These are phyloP conservation scores for Cyberlindnera meyerae DNA, from an alignment of 805 yeast genomes.

Conservation along the genomic window DNA sequence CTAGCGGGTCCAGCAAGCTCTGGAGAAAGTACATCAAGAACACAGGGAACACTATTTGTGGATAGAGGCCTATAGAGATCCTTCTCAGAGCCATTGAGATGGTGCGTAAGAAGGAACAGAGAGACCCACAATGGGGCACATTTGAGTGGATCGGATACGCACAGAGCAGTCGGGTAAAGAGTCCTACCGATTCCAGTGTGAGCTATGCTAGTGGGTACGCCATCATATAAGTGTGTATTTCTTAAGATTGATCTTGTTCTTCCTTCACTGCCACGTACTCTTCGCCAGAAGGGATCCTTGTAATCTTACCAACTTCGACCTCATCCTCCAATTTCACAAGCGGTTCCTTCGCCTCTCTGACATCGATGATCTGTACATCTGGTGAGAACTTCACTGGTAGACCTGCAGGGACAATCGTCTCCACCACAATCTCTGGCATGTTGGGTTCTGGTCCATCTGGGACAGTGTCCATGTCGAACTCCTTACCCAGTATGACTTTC, in stretches of 20 bases:
- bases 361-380: slow-evolving; percentile 53
- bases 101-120: slow-evolving; percentile 15
- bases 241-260: not conserved
- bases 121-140: slow-evolving; percentile 21
- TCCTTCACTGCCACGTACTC: not conserved
- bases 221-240: too few relatives aligned
- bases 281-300: not conserved
- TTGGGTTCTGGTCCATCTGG: slow-evolving; percentile 73
- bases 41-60: slow-evolving; percentile 92
- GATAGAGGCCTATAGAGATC: slow-evolving; percentile 75
- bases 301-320: not conserved
- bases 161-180: slow-evolving; percentile 59
- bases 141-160: slow-evolving; percentile 76
- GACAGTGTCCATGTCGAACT: slow-evolving; percentile 41
- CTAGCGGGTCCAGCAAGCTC: slow-evolving; percentile 46
- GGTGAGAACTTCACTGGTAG: slow-evolving; percentile 55
- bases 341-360: slow-evolving; percentile 23
- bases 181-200: slow-evolving; percentile 68
- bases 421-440: slow-evolving; percentile 64
- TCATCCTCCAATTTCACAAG: slow-evolving; percentile 14
- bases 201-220: slow-evolving; percentile 80
- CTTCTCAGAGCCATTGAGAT: slow-evolving; percentile 51
- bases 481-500: slow-evolving; percentile 53
- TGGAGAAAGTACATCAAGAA: slow-evolving; percentile 64
- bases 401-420: slow-evolving; percentile 56